Evolutionary conservation across 2,329 filamentous ascomycete species (phyloP), one percentile per base, ranked within the genome.

Genomic region (Fusarium euwallaceae): DNA sequence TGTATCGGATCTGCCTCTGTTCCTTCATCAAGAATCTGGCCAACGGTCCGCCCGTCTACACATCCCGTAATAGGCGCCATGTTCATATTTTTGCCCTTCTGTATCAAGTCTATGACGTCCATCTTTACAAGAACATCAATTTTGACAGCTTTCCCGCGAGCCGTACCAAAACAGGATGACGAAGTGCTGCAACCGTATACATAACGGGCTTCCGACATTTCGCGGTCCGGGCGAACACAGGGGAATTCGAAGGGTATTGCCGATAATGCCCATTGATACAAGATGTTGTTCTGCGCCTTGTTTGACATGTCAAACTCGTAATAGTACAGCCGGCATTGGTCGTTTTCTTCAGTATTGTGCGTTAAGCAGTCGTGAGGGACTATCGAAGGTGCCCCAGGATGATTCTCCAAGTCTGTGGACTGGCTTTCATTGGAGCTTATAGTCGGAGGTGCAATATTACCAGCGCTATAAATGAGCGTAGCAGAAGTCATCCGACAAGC

Each of bases 211-310:
- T 82, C 76, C 3, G 79, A 82, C 91, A 93, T 93, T 22, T 88
- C 86, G 17, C 83, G 78, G 2, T 85, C 82, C 1, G 89, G 86
- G 0, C 88, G 86, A 0, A 93, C 81, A 0, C 89, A 89, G 0
- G 92, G 92, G 61, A 94, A 94, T 71, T 94, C 92, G 66, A 94
- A 92, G 0, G 91, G 88, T 48, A 94, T 89, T 1, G 89, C 86
- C 0, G 90, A 88, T 1, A 94, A 83, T 0, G 90, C 91, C 84
- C 91, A 93, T 74, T 94, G 90, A 56, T 92, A 86, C 0, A 84
- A 85, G 48, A 93, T 92, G 0, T 73, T 79, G 4, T 82, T 79
- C 4, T 39, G 29, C 1, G 5, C 76, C 20, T 0, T 77, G 65
- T 3, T 41, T 1, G 59, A 36, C 2, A 92, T 80, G 2, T 85